These are phyloP conservation scores for Luzula sylvatica DNA, from an alignment of 176 grass and related monocot species.

Conservation along the genomic window DNA sequence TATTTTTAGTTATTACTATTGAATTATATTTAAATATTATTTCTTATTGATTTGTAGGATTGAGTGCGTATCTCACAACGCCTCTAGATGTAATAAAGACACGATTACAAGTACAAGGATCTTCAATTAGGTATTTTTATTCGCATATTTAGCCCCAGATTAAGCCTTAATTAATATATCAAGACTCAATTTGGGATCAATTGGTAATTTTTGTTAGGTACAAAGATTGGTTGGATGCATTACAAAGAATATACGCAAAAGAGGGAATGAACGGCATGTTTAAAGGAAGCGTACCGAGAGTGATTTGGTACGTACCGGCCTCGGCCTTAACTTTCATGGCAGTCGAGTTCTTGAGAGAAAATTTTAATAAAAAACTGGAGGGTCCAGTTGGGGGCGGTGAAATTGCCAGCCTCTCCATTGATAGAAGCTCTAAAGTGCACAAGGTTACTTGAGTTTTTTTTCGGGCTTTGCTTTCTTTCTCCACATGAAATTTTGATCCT, in stretches of 20 bases:
- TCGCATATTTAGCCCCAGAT: background rate
- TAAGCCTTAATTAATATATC: background rate
- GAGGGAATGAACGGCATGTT: conserved; percentile 79
- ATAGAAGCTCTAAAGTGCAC: conserved; percentile 41
- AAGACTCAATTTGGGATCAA: background rate
- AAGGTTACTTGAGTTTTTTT: conserved; percentile 23
- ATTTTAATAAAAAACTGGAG: conserved; percentile 58
- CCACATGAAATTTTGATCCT: background rate
- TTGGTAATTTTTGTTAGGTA: conserved; percentile 42
- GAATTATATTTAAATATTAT: conserved; percentile 1
- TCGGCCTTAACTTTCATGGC: conserved; percentile 96
- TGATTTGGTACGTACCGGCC: conserved; percentile 85
- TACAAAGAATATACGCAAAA: conserved; percentile 53
- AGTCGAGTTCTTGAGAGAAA: conserved; percentile 78
- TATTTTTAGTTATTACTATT: conserved; percentile 6
- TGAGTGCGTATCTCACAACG: conserved; percentile 79
- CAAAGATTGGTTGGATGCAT: conserved; percentile 71
- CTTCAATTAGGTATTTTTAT: conserved; percentile 39
- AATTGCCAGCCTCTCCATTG: conserved; percentile 26
- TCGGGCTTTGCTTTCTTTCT: background rate
- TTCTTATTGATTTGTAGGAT: conserved; percentile 37
- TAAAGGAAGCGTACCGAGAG: conserved; percentile 76
- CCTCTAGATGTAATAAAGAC: conserved; percentile 89
- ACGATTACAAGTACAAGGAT: conserved; percentile 91
- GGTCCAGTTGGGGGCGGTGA: conserved; percentile 23